Evolutionary conservation across 2,329 filamentous ascomycete species (phyloP), one percentile per base, ranked within the genome.

Genomic region (Leptographium radiaticola): DNA sequence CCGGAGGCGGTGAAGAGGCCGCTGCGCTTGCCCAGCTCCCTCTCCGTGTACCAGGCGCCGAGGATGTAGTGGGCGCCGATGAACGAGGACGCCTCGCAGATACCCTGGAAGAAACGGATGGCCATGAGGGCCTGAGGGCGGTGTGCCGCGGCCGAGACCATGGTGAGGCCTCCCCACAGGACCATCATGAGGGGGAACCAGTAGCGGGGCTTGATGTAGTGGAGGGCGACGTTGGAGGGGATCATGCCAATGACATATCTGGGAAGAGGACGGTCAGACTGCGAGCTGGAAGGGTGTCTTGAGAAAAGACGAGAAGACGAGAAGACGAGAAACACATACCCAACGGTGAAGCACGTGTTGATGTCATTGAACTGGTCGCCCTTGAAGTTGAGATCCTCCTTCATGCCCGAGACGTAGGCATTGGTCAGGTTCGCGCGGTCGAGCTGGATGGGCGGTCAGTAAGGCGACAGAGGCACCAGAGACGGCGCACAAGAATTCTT

Each of bases 101-200:
- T 66, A 10, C 76, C 79, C 60, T 74, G 71, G 61, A 77, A 74
- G 65, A 76, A 75, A 6, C 79, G 74, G 58, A 83, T 79, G 1
- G 72, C 78, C 74, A 81, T 81, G 61, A 83, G 79, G 46, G 74
- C 65, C 56, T 72, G 67, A 0, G 77, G 76, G 5, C 67, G 70
- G 9, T 75, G 71, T 0, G 68, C 72, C 3, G 73, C 70, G 1
- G 77, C 79, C 1, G 78, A 81, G 39, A 73, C 68, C 77, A 84
- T 82, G 2, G 82, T 86, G 31, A 86, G 65, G 0, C 71, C 69
- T 2, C 76, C 81, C 83, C 83, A 86, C 54, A 79, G 61, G 20
- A 83, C 54, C 75, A 83, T 82, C 73, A 81, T 83, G 33, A 70
- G 60, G 0, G 81, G 81, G 60, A 83, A 83, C 69, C 79, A 85